phyloP scores from a whole-genome alignment of 1,284 basidiomycete species.

The Sporisorium reilianum region DNA sequence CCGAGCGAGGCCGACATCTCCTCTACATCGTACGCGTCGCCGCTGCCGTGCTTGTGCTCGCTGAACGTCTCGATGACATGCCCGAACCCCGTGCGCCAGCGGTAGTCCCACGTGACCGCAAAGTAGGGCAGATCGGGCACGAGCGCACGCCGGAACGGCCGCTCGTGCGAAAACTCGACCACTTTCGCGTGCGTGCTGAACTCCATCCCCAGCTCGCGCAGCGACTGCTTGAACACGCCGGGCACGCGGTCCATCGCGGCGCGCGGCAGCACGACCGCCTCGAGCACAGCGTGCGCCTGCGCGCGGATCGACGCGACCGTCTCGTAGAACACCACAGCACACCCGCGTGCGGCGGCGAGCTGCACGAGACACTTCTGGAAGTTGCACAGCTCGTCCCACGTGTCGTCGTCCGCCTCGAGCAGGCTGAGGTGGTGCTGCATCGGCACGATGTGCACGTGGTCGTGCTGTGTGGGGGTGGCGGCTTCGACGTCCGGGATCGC shows the following conservation, averaged over 20 bases:
- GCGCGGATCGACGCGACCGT: conserved; percentile 85
- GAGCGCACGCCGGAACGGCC: conserved; percentile 71
- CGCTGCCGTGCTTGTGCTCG: conserved; percentile 71
- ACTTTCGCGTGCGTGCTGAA: conserved; percentile 98
- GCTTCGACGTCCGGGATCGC: conserved; percentile 88
- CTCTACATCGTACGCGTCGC: conserved; percentile 73
- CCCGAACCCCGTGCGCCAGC: conserved; percentile 80
- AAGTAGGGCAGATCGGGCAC: conserved; percentile 98
- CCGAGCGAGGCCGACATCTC: conserved; percentile 28
- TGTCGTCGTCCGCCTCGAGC: conserved; percentile 95
- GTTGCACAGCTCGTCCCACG: conserved; percentile 83
- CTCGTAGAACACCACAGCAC: conserved; percentile 93
- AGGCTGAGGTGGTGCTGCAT: conserved; percentile 86
- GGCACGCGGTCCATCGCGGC: conserved; percentile 85
- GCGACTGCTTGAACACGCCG: conserved; percentile 95
- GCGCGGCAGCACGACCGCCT: conserved; percentile 88
- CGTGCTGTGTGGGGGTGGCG: conserved; percentile 76
- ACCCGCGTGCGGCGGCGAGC: conserved; percentile 85
- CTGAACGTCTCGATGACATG: conserved; percentile 74
- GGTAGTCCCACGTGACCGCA: conserved; percentile 97
- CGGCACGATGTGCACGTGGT: conserved; percentile 92
- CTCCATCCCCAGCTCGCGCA: conserved; percentile 88
- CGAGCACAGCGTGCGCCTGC: conserved; percentile 91
- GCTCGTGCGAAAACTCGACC: conserved; percentile 83
- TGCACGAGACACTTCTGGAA: conserved; percentile 99